Percentiles rank a stretch among this genome's conserved stretches.
These are phyloP conservation scores for Lactarius tabidus DNA, from an alignment of 768 basidiomycete genomes.

Conservation along the genomic window DNA sequence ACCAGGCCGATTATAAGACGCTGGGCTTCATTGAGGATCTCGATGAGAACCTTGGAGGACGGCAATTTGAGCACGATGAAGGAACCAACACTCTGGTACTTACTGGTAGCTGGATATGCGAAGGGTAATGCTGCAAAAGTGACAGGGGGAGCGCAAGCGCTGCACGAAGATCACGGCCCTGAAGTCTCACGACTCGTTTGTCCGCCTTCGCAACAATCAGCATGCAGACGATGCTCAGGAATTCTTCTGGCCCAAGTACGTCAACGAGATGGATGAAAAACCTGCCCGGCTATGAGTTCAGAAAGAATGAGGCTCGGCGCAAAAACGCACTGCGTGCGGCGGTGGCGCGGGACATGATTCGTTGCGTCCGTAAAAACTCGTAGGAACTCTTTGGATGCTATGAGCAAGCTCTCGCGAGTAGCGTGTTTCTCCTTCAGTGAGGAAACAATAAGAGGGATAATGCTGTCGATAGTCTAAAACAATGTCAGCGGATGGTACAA, in stretches of 20 bases:
- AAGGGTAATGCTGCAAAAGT: slow-evolving; percentile 53
- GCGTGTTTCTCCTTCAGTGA: slow-evolving; percentile 62
- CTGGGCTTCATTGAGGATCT: slow-evolving; percentile 62
- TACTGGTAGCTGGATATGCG: slow-evolving; percentile 50
- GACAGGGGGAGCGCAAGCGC: slow-evolving; percentile 64
- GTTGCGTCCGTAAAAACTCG: slow-evolving; percentile 92
- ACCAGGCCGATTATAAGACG: slow-evolving; percentile 48
- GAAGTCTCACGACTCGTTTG: slow-evolving; percentile 63
- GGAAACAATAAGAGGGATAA: slow-evolving; percentile 88
- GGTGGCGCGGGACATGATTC: slow-evolving; percentile 87
- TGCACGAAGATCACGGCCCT: slow-evolving; percentile 51
- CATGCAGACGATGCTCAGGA: slow-evolving; percentile 79
- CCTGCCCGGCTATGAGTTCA: slow-evolving; percentile 36
- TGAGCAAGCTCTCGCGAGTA: slow-evolving; percentile 55
- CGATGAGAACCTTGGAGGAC: slow-evolving; percentile 49
- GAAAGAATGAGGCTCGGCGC: neutral
- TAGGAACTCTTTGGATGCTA: slow-evolving; percentile 74
- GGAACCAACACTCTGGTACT: slow-evolving; percentile 25
- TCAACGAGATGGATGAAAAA: slow-evolving; percentile 88
- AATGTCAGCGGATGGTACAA: neutral
- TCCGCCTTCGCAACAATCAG: slow-evolving; percentile 77
- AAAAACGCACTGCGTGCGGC: slow-evolving; percentile 70
- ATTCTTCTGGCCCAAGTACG: slow-evolving; percentile 74
- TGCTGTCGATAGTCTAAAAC: slow-evolving; percentile 80
- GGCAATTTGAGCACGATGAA: slow-evolving; percentile 1